Conservation (phyloP, 2,329 filamentous ascomycete genomes). For the Neofusicoccum parvum region DNA sequence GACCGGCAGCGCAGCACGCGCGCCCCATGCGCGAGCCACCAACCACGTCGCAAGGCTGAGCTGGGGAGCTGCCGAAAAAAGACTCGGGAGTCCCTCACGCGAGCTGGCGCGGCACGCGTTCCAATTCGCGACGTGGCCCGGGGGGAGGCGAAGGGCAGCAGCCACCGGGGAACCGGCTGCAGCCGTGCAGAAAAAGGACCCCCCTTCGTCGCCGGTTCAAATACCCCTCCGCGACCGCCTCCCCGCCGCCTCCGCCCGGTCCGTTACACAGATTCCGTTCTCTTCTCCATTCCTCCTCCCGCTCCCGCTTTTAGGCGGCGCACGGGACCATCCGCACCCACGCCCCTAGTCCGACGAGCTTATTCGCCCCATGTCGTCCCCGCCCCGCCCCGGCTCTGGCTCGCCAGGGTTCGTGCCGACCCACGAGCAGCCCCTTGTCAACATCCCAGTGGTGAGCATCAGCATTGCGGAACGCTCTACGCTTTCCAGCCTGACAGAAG, state of each 20-base stretch:
- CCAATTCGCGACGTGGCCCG: not conserved
- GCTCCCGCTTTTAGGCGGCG: not conserved
- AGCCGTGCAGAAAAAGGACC: not conserved
- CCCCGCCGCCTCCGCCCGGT: not conserved
- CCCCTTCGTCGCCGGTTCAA: not conserved
- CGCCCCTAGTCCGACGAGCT: not conserved
- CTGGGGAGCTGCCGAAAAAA: not conserved
- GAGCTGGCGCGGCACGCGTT: not conserved
- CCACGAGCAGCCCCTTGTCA: not conserved
- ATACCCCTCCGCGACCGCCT: not conserved
- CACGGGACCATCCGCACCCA: conserved; percentile 6
- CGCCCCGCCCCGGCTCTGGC: not conserved
- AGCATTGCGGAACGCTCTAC: not conserved
- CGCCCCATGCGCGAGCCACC: not conserved
- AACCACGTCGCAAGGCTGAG: not conserved
- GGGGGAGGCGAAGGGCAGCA: too few species aligned
- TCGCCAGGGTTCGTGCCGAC: not conserved
- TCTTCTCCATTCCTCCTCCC: not conserved
- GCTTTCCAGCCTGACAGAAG: not conserved
- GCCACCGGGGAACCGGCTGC: not conserved
- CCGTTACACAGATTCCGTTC: not conserved
- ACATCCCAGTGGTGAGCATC: not conserved
- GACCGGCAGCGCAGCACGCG: not conserved
- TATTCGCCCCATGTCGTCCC: conserved; percentile 8
- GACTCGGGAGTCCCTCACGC: not conserved